Evolutionary conservation across 2,329 filamentous ascomycete genomes (phyloP), one percentile per base, ranked within the genome.

Genomic region (Fusarium coicis): DNA sequence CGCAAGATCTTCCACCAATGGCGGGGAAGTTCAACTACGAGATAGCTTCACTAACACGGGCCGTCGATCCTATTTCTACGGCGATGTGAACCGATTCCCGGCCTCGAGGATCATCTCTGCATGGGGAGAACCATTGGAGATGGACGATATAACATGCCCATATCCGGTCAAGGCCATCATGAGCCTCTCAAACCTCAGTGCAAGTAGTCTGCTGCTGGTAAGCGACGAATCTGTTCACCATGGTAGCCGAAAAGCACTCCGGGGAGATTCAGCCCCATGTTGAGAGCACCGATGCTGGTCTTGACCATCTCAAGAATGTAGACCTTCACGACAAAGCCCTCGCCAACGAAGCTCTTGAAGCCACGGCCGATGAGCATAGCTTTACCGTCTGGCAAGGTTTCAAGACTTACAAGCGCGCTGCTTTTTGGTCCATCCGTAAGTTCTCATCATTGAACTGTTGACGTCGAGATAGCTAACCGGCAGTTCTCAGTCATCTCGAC

Each of bases 381-480:
- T 66, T 82, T 47, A 75, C 77, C 23, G 68, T 84, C 43, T 58
- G 77, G 39, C 77, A 83, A 59, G 83, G 75, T 10, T 69, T 84
- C 58, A 83, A 79, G 77, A 84, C 81, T 8, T 83, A 84, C 79
- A 83, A 80, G 74, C 78, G 79, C 11, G 83, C 83, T 39, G 81
- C 82, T 1, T 76, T 84, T 26, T 84, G 82, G 82, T 83, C 82
- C 8, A 79, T 84, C 23, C 54, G 82, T 84, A 65, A 6, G 23
- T 34, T 28, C 11, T 43, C 18, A 28, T 18, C 19, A 19, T 14
- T 16, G 23, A 37, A 12, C 15, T 23, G n/a, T 21, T 52, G 30
- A 26, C 12, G 30, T 12, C 12, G 9, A 52, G 49, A 37, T 34
- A 28, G 26, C 69, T 76, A 30, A 77, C 42, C 26, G 5, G 8